These are phyloP conservation scores for Sechiopsis laciniata DNA, from an alignment of 306 rosid species.

Conservation along the genomic window DNA sequence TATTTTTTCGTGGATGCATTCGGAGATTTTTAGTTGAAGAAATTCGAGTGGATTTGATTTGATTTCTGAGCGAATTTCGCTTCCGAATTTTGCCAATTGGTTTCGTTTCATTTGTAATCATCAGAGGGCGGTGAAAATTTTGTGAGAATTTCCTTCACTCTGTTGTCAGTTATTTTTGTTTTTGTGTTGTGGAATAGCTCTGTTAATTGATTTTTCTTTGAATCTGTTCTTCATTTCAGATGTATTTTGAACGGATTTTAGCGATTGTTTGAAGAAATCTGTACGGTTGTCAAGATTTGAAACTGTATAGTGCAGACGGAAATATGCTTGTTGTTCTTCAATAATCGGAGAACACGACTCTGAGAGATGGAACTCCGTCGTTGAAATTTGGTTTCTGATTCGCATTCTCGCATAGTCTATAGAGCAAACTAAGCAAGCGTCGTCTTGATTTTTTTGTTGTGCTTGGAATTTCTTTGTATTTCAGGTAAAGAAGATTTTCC, in stretches of 20 bases:
- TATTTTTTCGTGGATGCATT: constrained; percentile 3
- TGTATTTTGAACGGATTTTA: constrained; percentile 17
- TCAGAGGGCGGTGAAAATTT: background rate
- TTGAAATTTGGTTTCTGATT: constrained; percentile 32
- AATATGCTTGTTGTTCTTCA: constrained; percentile 18
- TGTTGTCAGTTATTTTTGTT: background rate
- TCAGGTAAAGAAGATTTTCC: constrained; percentile 46
- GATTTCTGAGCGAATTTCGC: constrained; percentile 10
- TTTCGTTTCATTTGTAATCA: background rate
- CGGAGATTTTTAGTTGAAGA: background rate
- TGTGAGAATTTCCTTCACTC: background rate
- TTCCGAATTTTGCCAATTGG: constrained; percentile 1
- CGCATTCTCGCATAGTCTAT: constrained; percentile 30
- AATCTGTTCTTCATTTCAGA: constrained; percentile 2
- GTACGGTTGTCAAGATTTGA: constrained; percentile 20
- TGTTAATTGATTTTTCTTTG: constrained; percentile 9
- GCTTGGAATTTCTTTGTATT: constrained; percentile 34
- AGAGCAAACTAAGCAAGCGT: constrained; percentile 25
- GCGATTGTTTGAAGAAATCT: constrained; percentile 25
- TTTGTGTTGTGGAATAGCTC: constrained; percentile 2
- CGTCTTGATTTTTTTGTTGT: background rate
- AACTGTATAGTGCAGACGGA: constrained; percentile 8
- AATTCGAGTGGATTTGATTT: constrained; percentile 19
- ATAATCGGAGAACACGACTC: constrained; percentile 31
- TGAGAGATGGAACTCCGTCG: constrained; percentile 34